Conservation (phyloP, 2,329 filamentous ascomycete genomes). For the Beauveria sp. region DNA sequence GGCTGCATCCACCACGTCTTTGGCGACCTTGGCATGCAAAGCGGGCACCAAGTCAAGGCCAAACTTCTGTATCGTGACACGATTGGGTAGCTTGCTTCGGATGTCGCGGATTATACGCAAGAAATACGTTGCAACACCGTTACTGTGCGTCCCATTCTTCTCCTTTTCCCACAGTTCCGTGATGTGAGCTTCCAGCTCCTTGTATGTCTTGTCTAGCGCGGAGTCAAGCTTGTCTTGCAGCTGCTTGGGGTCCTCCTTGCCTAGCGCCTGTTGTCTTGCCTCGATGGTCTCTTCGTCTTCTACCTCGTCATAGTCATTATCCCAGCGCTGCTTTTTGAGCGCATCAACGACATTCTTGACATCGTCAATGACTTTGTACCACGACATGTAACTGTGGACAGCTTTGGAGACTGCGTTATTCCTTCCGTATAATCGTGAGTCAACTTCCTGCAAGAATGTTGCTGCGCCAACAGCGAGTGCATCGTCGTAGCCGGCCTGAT, state of each 20-base stretch:
- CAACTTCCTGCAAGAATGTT: constrained; percentile 60
- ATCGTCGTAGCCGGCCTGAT: constrained; percentile 51
- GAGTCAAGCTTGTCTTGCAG: constrained; percentile 52
- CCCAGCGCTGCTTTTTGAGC: constrained; percentile 63
- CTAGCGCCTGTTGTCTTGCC: constrained; percentile 57
- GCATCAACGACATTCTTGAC: constrained; percentile 55
- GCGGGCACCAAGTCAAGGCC: constrained; percentile 53
- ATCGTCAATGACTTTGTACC: constrained; percentile 66
- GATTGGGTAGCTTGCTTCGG: constrained; percentile 54
- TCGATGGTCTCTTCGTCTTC: constrained; percentile 67
- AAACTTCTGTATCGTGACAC: constrained; percentile 44
- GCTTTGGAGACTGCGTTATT: constrained; percentile 58
- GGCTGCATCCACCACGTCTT: constrained; percentile 40
- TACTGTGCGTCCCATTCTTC: constrained; percentile 38
- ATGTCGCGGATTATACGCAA: constrained; percentile 69
- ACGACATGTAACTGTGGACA: constrained; percentile 58
- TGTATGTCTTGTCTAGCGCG: constrained; percentile 49
- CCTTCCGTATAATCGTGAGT: constrained; percentile 64
- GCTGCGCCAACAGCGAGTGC: constrained; percentile 59
- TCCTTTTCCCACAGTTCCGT: constrained; percentile 40
- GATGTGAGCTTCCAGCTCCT: constrained; percentile 49
- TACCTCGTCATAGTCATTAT: constrained; percentile 65
- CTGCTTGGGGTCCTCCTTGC: constrained; percentile 60
- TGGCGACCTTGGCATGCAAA: constrained; percentile 56
- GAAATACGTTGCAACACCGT: constrained; percentile 55